Base-by-base conservation (phyloP, 2,329 filamentous ascomycete genomes). In the Trichoderma koningii region DNA sequence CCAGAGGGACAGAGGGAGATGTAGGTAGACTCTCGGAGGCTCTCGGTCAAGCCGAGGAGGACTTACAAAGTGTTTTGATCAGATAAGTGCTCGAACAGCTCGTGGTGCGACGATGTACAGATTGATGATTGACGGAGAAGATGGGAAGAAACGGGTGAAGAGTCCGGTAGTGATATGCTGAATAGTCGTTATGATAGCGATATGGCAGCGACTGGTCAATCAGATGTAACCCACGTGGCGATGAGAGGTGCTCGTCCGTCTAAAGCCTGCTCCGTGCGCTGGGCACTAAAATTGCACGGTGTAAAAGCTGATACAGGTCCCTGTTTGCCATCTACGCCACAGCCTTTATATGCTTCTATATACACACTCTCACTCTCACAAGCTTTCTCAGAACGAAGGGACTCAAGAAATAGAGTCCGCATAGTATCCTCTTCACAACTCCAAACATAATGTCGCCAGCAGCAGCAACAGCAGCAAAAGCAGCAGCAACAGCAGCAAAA, bases 391-490 rank as follows among this genome's bases (percentile, higher is more conserved):
- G 15, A 23, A 3, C 28, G n/a, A 45, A 23, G 17, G 30, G 6
- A 23, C 12, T 38, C 19, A 15, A 38, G 21, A 38, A 41, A 2
- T 15, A 14, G 14, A 55, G 50, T 21, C 1, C 9, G 6, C 21
- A 23, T 23, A 6, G 38, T 9, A 26, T 2, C 26, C 3, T 30
- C 38, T 56, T 3, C 10, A 38, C 12, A 30, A n/a, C 55, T 26
- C 52, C 26, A 38, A 5, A 28, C 21, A 56, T 45, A 14, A 45
- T 56, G 30, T 60, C 47, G 14, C 34, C 12, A 38, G 34, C 34
- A 63, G 53, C 30, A 44, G 74, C 73, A 63, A 55, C 30, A 44
- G 75, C 73, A 71, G n/a, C n/a, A n/a, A n/a, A n/a, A n/a, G n/a
- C n/a, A n/a, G n/a, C n/a, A n/a, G n/a, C n/a, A n/a, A n/a, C n/a